phyloP scores from a whole-genome alignment of 2,329 filamentous ascomycete genomes.

The Tolypocladium endophyticum region DNA sequence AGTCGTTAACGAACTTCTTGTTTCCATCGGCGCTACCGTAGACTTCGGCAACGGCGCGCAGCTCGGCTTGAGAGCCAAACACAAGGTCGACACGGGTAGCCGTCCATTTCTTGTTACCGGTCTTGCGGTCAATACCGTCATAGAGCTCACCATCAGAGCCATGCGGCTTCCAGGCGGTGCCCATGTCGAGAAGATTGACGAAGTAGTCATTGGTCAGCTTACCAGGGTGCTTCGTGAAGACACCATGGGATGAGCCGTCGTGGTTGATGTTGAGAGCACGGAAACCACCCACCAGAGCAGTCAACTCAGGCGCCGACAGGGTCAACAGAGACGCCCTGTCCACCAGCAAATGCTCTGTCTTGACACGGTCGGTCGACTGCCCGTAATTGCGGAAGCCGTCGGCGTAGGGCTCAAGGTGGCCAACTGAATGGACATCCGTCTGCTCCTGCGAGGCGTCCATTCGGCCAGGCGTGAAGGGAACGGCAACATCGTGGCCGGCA shows the following conservation, averaged over 20 bases:
- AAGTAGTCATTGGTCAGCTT: constrained; percentile 73
- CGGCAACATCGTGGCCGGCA: constrained; percentile 36
- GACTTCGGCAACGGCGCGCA: constrained; percentile 60
- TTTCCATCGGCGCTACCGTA: constrained; percentile 51
- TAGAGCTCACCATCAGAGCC: constrained; percentile 43
- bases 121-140: constrained; percentile 55
- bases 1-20: constrained; percentile 60
- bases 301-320: constrained; percentile 60
- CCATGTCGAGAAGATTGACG: constrained; percentile 62
- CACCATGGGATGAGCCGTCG: constrained; percentile 55
- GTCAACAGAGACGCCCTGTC: constrained; percentile 63
- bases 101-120: constrained; percentile 56
- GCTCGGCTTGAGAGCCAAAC: constrained; percentile 64
- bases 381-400: constrained; percentile 79
- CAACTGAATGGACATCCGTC: constrained; percentile 56
- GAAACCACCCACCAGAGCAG: constrained; percentile 61
- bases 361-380: constrained; percentile 46
- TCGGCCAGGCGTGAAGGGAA: constrained; percentile 66
- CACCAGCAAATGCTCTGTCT: constrained; percentile 58
- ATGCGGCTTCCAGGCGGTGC: constrained; percentile 45
- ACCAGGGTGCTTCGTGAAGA: constrained; percentile 59
- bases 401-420: constrained; percentile 55
- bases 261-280: constrained; percentile 61
- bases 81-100: constrained; percentile 60
- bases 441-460: constrained; percentile 61